Evolutionary conservation across 1,284 basidiomycete species (phyloP).

Genomic region (Wallemia hederae): DNA sequence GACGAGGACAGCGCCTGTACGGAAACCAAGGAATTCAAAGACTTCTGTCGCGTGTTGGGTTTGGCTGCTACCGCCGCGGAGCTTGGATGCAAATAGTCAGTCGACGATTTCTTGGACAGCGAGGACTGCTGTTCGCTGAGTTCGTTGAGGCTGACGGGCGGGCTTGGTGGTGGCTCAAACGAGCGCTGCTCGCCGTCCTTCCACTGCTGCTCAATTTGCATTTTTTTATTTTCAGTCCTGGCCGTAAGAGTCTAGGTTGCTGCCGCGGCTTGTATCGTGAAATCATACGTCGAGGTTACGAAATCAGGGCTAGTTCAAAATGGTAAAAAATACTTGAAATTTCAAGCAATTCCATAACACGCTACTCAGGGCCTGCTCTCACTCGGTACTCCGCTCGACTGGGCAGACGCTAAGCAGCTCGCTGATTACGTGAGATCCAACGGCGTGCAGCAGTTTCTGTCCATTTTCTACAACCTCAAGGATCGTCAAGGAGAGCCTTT

Average conservation of each 20-base stretch:
- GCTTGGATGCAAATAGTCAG: neutral
- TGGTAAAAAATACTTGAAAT: neutral
- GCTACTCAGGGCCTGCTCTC: conserved; percentile 62
- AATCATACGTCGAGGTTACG: neutral
- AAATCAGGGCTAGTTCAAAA: too few relatives aligned
- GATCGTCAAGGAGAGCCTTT: conserved; percentile 70
- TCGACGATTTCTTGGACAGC: neutral
- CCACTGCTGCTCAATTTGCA: neutral
- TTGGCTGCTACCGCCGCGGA: neutral
- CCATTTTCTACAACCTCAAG: conserved; percentile 75
- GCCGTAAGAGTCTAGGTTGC: too few relatives aligned
- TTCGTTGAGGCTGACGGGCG: neutral
- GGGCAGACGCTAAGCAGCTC: conserved; percentile 65
- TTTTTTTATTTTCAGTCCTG: neutral
- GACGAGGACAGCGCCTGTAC: neutral
- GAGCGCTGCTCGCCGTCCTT: neutral
- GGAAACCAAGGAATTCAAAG: neutral
- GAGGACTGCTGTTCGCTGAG: too few relatives aligned
- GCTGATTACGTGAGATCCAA: conserved; percentile 74
- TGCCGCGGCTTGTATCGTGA: neutral
- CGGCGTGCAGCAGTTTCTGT: conserved; percentile 81
- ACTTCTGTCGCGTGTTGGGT: neutral
- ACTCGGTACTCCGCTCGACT: conserved; percentile 74
- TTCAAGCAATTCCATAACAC: neutral
- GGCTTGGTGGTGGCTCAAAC: neutral